Percentiles rank a stretch among this genome's conserved stretches.
These are phyloP conservation scores for Zopfia rhizophila DNA, from an alignment of 2,329 filamentous ascomycete genomes.

Conservation along the genomic window DNA sequence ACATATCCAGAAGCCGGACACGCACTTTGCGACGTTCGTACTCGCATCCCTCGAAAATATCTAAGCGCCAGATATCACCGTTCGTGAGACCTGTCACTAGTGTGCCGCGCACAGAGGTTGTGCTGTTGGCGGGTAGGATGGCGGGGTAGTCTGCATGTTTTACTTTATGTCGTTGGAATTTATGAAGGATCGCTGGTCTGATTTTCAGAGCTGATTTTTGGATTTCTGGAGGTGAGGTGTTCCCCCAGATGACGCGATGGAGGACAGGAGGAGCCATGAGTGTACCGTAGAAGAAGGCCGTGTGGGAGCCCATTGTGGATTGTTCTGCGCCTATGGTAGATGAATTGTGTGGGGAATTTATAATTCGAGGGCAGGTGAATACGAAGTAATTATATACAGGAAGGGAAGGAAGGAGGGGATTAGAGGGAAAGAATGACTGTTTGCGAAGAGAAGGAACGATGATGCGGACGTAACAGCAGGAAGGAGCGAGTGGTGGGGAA, in stretches of 20 bases:
- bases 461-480: too few species aligned
- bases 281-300: constrained; percentile 75
- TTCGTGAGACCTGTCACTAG: constrained; percentile 80
- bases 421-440: constrained; percentile 18
- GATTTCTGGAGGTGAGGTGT: constrained; percentile 59
- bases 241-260: constrained; percentile 81
- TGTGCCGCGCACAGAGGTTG: constrained; percentile 73
- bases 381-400: neutral
- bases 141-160: constrained; percentile 80
- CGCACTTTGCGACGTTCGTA: constrained; percentile 68
- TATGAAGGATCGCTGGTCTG: constrained; percentile 78
- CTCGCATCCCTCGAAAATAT: constrained; percentile 82
- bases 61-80: constrained; percentile 78
- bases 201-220: constrained; percentile 69
- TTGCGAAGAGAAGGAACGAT: constrained; percentile 14
- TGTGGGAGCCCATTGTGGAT: constrained; percentile 51
- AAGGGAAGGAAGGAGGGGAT: neutral
- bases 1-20: constrained; percentile 54
- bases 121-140: constrained; percentile 62
- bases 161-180: constrained; percentile 78
- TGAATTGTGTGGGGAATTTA: neutral
- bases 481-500: too few species aligned
- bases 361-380: too few species aligned
- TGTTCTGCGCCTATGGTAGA: too few species aligned
- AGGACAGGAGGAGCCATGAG: constrained; percentile 90